A percentile compares a stretch with the other conserved stretches of the same genome.
Evolutionary conservation across 768 basidiomycete species (phyloP).

Genomic region (Mycena rebaudengoi): DNA sequence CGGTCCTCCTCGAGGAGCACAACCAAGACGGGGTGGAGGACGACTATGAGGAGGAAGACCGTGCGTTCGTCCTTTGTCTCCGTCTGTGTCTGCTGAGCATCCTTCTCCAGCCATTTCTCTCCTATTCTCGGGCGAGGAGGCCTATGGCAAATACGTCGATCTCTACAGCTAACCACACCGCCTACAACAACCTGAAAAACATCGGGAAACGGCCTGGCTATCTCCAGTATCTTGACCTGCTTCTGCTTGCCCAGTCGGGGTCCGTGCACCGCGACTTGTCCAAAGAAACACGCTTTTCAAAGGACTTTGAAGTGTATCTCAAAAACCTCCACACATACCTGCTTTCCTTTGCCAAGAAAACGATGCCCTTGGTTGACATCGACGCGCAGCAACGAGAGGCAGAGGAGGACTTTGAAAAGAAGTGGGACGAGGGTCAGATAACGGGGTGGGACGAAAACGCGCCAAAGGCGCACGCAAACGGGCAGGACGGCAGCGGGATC

Average conservation of each 20-base stretch:
- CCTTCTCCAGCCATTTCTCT: conserved; percentile 71
- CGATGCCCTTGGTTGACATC: conserved; percentile 83
- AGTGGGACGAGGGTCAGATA: conserved; percentile 84
- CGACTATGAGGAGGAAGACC: conserved; percentile 86
- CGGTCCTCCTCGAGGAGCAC: conserved; percentile 80
- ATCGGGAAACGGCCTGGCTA: conserved; percentile 87
- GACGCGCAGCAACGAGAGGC: conserved; percentile 71
- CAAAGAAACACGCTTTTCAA: conserved; percentile 70
- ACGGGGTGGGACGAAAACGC: conserved; percentile 76
- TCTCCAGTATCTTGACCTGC: conserved; percentile 90
- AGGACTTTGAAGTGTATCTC: conserved; percentile 86
- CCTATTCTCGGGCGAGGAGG: conserved; percentile 96
- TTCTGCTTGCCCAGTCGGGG: conserved; percentile 70
- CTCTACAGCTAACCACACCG: conserved; percentile 86
- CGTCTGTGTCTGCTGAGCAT: conserved; percentile 9
- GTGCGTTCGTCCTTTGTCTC: conserved; percentile 56
- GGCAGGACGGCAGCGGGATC: conserved; percentile 63
- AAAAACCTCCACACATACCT: conserved; percentile 84
- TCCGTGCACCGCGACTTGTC: conserved; percentile 74
- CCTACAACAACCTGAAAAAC: conserved; percentile 90
- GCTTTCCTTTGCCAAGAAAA: conserved; percentile 84
- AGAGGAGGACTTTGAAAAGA: conserved; percentile 73
- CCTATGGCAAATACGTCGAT: conserved; percentile 94
- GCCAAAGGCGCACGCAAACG: conserved; percentile 54
- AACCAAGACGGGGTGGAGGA: conserved; percentile 74